These are phyloP conservation scores for Pichia scutulata DNA, from an alignment of 805 yeast species.

Conservation along the genomic window DNA sequence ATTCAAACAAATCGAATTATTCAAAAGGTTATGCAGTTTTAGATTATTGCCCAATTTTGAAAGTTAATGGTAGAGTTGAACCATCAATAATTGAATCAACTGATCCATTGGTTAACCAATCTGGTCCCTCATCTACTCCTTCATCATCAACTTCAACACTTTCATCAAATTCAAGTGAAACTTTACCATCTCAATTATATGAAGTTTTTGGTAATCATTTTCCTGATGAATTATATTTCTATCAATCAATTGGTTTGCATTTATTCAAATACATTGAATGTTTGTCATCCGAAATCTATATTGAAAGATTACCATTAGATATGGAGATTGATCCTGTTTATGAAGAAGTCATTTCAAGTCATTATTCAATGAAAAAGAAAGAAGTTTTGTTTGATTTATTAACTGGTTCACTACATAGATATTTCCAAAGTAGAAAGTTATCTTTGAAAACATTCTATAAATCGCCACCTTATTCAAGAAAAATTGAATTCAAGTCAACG, in stretches of 20 bases:
- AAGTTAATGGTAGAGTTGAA: slow-evolving; percentile 59
- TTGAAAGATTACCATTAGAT: slow-evolving; percentile 61
- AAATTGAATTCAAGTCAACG: slow-evolving; percentile 12
- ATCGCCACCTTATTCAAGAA: neutral
- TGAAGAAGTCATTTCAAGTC: slow-evolving; percentile 42
- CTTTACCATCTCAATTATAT: slow-evolving; percentile 72
- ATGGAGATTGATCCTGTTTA: slow-evolving; percentile 51
- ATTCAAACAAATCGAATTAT: slow-evolving; percentile 34
- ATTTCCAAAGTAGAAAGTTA: slow-evolving; percentile 69
- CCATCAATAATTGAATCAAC: slow-evolving; percentile 30
- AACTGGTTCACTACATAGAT: slow-evolving; percentile 70
- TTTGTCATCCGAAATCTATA: slow-evolving; percentile 52
- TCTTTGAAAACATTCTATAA: slow-evolving; percentile 34
- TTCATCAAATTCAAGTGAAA: slow-evolving; percentile 10
- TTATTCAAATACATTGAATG: slow-evolving; percentile 59
- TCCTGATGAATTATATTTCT: slow-evolving; percentile 80
- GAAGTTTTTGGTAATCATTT: slow-evolving; percentile 76
- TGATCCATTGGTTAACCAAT: slow-evolving; percentile 15
- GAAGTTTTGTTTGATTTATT: slow-evolving; percentile 60
- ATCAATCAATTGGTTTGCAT: slow-evolving; percentile 69
- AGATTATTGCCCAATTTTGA: slow-evolving; percentile 67
- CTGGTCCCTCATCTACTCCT: slow-evolving; percentile 11
- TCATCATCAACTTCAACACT: neutral
- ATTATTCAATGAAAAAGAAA: slow-evolving; percentile 40
- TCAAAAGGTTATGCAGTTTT: slow-evolving; percentile 64